Evolutionary conservation across 2,329 filamentous ascomycete genomes (phyloP).

Genomic region (Alternaria ethzedia): DNA sequence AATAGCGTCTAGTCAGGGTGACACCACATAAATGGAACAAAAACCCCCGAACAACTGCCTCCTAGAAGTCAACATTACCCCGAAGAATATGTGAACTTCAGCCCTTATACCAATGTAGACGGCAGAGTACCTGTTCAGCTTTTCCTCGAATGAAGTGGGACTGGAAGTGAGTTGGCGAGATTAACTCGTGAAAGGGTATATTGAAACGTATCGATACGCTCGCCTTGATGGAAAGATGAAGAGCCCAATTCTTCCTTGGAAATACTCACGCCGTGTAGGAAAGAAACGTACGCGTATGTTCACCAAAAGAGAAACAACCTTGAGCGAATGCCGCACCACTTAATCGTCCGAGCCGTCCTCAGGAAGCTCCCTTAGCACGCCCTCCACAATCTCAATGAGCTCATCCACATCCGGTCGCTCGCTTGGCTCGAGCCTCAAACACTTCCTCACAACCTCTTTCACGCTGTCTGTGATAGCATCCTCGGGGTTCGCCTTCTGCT

Average conservation of each 20-base stretch:
- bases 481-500: constrained; percentile 56
- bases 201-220: not conserved
- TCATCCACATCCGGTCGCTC: constrained; percentile 89
- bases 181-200: constrained; percentile 5
- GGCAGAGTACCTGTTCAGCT: not conserved
- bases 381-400: constrained; percentile 79
- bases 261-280: not conserved
- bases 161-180: not conserved
- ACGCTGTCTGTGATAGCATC: constrained; percentile 77
- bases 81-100: not conserved
- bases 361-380: constrained; percentile 70
- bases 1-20: not conserved
- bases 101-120: not conserved
- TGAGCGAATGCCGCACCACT: not conserved
- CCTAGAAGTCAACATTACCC: not conserved
- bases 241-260: not conserved
- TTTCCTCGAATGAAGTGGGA: not conserved
- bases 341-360: constrained; percentile 59
- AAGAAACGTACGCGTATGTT: not conserved
- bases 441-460: constrained; percentile 85
- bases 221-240: not conserved
- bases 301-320: not conserved
- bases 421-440: constrained; percentile 82
- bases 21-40: too few relatives aligned
- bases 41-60: not conserved